Evolutionary conservation across 78 protist genomes (phyloP), one percentile per base, ranked within the genome.

Genomic region (Planoprotostelium fungivorum): DNA sequence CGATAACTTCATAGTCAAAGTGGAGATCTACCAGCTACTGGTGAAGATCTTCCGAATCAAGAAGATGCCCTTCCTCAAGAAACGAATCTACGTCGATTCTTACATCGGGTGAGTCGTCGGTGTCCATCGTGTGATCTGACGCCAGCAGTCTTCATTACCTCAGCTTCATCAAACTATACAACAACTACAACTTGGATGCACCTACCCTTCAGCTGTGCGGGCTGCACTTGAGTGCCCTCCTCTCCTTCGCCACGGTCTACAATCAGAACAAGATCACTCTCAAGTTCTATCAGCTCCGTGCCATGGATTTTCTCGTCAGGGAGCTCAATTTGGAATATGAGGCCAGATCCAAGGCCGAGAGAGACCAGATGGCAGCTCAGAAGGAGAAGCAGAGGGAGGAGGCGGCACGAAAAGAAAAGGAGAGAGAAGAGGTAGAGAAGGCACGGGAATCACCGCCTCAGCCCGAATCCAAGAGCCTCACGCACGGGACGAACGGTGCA

Each of bases 281-380:
- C 91, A 91, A 94, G 87, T 94, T 94, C 89, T 94, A 91, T 85
- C 94, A 94, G 38, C 89, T 94, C 83, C 90, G 91, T 38, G 93
- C 90, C 39, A 89, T 94, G 94, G 96, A 94, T 37, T 91, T 94
- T 29, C 36, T 94, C 63, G 94, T 94, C 0, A 88, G 96, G 51
- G 96, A 94, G 63, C 84, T 94, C 36, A 88, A 91, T 63, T 87
- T 94, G 34, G 96, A 94, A 37, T 94, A 89, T 88, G 95, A 94
- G 73, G 89, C 89, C 34, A 51, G 73, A 16, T 51, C 73, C 31
- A 51, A 51, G 73, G 73, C 73, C 5, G 73, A 51, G 73, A 51
- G 73, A 16, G 73, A 51, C 16, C 73, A 51, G 73, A 51, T 51
- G 73, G 73, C 73, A 25, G 38, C 85, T 93, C 90, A 86, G 85